These are phyloP conservation scores for Phaeomoniella chlamydospora DNA, from an alignment of 2,329 filamentous ascomycete species.

Conservation along the genomic window DNA sequence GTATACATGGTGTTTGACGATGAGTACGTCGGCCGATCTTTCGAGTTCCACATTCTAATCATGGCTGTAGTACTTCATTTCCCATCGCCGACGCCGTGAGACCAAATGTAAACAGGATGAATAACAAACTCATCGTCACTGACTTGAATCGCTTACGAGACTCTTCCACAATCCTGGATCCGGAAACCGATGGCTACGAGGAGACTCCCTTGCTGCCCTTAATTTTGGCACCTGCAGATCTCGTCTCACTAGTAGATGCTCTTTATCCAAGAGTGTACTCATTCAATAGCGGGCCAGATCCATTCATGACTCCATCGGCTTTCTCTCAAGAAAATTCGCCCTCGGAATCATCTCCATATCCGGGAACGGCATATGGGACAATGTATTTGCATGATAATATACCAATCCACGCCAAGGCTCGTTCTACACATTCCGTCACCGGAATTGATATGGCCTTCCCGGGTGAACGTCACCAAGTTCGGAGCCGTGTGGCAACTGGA, in stretches of 20 bases:
- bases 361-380: not conserved
- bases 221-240: slow-evolving; percentile 64
- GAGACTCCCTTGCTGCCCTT: slow-evolving; percentile 44
- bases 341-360: not conserved
- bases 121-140: slow-evolving; percentile 2
- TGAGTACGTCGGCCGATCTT: slow-evolving; percentile 33
- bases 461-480: too few species aligned
- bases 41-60: not conserved
- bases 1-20: slow-evolving; percentile 60
- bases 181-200: slow-evolving; percentile 4
- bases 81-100: slow-evolving; percentile 20
- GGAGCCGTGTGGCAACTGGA: too few species aligned
- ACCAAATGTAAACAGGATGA: slow-evolving; percentile 21
- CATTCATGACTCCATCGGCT: not conserved
- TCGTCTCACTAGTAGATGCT: slow-evolving; percentile 66
- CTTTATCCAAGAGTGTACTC: slow-evolving; percentile 63
- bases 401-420: not conserved
- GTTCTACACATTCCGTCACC: not conserved
- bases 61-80: slow-evolving; percentile 17
- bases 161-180: slow-evolving; percentile 2
- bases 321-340: not conserved
- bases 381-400: not conserved
- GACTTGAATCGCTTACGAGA: slow-evolving; percentile 2
- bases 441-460: too few species aligned
- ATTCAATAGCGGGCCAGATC: too few species aligned